Percentiles rank a stretch among this genome's conserved stretches.
Conservation (phyloP, 2,329 filamentous ascomycete species). For the Remersonia thermophila region DNA sequence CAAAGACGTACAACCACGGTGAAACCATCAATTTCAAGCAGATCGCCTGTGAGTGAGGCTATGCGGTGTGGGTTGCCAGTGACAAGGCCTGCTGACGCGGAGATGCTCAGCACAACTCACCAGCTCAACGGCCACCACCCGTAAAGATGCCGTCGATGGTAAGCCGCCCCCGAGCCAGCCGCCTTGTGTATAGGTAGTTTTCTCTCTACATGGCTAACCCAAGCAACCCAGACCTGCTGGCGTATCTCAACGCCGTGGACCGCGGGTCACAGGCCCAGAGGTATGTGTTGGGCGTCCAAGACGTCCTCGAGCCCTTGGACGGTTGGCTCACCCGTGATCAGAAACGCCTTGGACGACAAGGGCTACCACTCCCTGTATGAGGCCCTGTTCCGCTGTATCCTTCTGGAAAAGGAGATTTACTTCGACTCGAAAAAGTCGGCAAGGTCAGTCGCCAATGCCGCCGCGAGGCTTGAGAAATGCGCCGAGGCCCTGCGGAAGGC, state of each 20-base stretch:
- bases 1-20: conserved; percentile 2
- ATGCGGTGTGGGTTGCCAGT: background rate
- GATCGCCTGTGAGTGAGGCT: conserved; percentile 12
- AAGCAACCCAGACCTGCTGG: conserved; percentile 12
- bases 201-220: background rate
- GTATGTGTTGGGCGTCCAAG: conserved; percentile 3
- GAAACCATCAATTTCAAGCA: conserved; percentile 14
- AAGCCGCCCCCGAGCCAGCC: conserved; percentile 6
- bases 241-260: conserved; percentile 14
- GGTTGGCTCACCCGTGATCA: background rate
- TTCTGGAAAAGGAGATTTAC: conserved; percentile 55
- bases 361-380: conserved; percentile 75
- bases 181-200: too few species aligned
- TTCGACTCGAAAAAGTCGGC: conserved; percentile 36
- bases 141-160: conserved; percentile 16
- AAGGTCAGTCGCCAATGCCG: conserved; percentile 28
- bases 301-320: background rate
- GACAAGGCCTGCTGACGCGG: conserved; percentile 3
- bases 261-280: conserved; percentile 12
- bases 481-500: conserved; percentile 60
- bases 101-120: conserved; percentile 10
- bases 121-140: conserved; percentile 7
- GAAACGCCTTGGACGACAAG: conserved; percentile 50
- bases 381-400: conserved; percentile 57
- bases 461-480: conserved; percentile 51